Base-by-base conservation (phyloP, 306 rosid genomes). In the Arachis stenosperma region DNA sequence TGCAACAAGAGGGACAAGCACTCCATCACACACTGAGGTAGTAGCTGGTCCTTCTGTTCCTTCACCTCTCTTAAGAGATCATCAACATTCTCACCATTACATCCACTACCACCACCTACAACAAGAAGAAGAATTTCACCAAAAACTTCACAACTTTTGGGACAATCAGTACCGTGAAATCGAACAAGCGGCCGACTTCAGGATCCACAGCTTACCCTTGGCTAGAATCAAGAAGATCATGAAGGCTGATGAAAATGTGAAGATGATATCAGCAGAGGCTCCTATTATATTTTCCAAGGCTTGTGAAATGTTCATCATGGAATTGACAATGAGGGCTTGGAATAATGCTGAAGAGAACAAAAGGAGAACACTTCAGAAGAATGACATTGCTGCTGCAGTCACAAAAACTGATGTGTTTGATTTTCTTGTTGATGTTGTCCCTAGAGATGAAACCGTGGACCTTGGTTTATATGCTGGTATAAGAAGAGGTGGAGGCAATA, bases 301-400 rank as follows among this genome's bases (percentile, higher is more conserved):
- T 14, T 52, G 57, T n/a, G 57, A 52, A 11, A 52, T 52, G 57
- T 52, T 52, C 57, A 14, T 14, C 0, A 52, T 52, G 57, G 57
- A 52, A 11, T 8, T 52, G 8, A 52, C 57, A n/a, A n/a, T 14
- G 57, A 52, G 29, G 57, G 57, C 57, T 13, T 52, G 57, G 57
- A 22, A 17, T 3, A n/a, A 52, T 6, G 29, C 8, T 5, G 57
- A 52, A 7, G 57, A 52, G 57, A 14, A 6, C 9, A n/a, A 14
- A 3, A 52, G 57, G 29, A 52, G 57, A 22, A 52, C 29, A n/a
- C 57, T 52, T 52, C 57, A 52, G 57, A 52, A 52, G 57, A 52
- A 14, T 6, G 57, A 52, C 27, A n/a, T 52, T 52, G 22, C 29
- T 5, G 57, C 57, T 5, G 57, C 57, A 14, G 9, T 52, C 57